Evolutionary conservation across 768 basidiomycete species (phyloP).

Genomic region (Trametes cubensis): DNA sequence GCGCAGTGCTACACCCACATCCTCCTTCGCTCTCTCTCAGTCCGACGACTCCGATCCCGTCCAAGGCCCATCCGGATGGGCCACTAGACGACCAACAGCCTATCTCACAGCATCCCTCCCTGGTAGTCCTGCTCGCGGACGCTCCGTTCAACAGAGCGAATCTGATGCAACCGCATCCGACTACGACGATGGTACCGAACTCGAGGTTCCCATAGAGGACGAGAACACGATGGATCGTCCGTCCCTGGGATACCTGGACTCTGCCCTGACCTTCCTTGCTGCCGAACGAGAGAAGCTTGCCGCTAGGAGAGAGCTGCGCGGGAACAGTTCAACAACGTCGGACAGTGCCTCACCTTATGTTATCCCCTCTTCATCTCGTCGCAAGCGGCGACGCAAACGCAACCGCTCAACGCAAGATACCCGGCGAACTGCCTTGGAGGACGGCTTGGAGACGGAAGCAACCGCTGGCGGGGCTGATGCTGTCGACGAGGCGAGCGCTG

Average conservation of each 20-base stretch:
- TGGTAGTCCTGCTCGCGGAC: conserved; percentile 20
- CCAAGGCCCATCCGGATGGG: conserved; percentile 66
- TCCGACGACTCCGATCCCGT: conserved; percentile 43
- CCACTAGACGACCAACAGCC: conserved; percentile 55
- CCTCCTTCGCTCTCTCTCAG: conserved; percentile 33
- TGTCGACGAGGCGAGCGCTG: conserved; percentile 23
- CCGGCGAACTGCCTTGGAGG: conserved; percentile 9
- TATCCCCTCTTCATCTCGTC: conserved; percentile 38
- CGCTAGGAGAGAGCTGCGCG: conserved; percentile 39
- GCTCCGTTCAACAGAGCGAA: conserved; percentile 23
- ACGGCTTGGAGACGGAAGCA: conserved; percentile 19
- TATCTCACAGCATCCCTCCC: conserved; percentile 49
- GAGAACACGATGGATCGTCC: conserved; percentile 49
- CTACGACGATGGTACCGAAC: conserved; percentile 31
- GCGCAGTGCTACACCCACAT: conserved; percentile 30
- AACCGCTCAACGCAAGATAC: conserved; percentile 29
- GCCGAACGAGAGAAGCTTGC: conserved; percentile 65
- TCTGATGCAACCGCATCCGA: conserved; percentile 30
- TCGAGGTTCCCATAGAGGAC: conserved; percentile 30
- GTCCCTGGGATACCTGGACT: conserved; percentile 72
- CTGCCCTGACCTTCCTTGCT: conserved; percentile 74
- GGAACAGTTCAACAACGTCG: conserved; percentile 35
- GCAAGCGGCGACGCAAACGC: conserved; percentile 39
- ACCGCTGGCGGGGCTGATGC: conserved; percentile 21
- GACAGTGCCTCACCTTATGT: conserved; percentile 45